Percentiles rank a stretch among this genome's conserved stretches.
Evolutionary conservation across 1,139 yeast genomes (phyloP).

Genomic region (Wickerhamomyces sp.): DNA sequence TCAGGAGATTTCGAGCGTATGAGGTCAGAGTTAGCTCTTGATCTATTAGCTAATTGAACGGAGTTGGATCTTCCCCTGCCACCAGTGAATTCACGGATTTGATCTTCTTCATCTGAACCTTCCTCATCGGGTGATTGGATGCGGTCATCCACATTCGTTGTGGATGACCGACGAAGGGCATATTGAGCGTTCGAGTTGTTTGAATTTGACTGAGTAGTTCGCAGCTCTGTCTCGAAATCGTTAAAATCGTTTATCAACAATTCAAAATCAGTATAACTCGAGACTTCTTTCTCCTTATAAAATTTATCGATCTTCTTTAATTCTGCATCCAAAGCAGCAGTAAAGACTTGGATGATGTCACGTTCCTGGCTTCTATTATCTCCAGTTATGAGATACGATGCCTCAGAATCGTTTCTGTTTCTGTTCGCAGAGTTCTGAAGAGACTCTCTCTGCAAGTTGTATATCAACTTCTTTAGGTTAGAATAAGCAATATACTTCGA

Average conservation of each 20-base stretch:
- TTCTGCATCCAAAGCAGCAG: conserved; percentile 34
- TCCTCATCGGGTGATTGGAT: conserved; percentile 8
- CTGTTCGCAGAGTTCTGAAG: conserved; percentile 28
- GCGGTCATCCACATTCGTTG: background rate
- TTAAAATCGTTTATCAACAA: conserved; percentile 17
- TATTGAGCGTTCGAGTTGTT: background rate
- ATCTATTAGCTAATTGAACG: conserved; percentile 13
- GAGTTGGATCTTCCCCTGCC: conserved; percentile 22
- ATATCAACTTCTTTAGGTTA: conserved; percentile 60
- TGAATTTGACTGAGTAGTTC: conserved; percentile 7
- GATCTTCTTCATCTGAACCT: conserved; percentile 6
- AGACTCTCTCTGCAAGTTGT: conserved; percentile 59
- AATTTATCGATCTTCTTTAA: conserved; percentile 57
- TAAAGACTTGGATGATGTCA: conserved; percentile 25
- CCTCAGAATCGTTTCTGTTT: conserved; percentile 17
- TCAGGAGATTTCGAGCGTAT: conserved; percentile 22
- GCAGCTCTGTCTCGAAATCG: conserved; percentile 27
- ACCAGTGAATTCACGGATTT: background rate
- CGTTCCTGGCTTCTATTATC: conserved; percentile 13
- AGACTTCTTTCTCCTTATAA: conserved; percentile 49
- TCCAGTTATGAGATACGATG: conserved; percentile 20
- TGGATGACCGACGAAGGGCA: no score
- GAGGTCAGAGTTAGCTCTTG: conserved; percentile 13
- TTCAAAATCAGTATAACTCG: conserved; percentile 36
- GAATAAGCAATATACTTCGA: conserved; percentile 72